phyloP scores from a whole-genome alignment of 2,329 filamentous ascomycete genomes.

The Claviceps capensis region DNA sequence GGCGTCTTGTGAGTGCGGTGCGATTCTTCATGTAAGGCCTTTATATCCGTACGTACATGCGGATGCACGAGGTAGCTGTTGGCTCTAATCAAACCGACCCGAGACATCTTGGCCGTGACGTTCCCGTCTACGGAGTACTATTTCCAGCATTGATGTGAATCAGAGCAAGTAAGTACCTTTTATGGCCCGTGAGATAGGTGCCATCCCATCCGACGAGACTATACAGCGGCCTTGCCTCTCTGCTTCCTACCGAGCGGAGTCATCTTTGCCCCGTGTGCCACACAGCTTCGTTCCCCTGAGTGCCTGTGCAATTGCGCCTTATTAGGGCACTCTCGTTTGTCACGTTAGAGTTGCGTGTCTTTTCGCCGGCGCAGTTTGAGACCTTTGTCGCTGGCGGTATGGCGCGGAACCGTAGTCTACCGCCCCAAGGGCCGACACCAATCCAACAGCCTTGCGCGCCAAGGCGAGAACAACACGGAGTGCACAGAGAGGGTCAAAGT shows the following conservation, averaged over 20 bases:
- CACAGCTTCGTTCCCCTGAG: constrained; percentile 23
- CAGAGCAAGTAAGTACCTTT: constrained; percentile 31
- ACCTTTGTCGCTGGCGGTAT: constrained; percentile 78
- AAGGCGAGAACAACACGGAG: constrained; percentile 21
- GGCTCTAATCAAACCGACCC: background rate
- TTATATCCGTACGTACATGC: no score
- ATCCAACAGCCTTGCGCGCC: constrained; percentile 19
- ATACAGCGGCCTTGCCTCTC: constrained; percentile 26
- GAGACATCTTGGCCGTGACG: constrained; percentile 36
- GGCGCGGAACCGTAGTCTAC: constrained; percentile 60
- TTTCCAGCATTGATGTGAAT: constrained; percentile 43
- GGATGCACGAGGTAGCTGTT: background rate
- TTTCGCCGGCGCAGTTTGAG: constrained; percentile 76
- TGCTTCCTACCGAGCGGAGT: background rate
- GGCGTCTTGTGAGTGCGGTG: constrained; percentile 19
- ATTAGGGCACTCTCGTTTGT: constrained; percentile 69
- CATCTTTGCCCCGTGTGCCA: background rate
- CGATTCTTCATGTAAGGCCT: no score
- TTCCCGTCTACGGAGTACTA: constrained; percentile 63
- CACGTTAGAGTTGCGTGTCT: constrained; percentile 85
- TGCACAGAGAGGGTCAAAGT: constrained; percentile 52
- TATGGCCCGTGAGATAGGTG: constrained; percentile 26
- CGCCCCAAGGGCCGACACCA: constrained; percentile 53
- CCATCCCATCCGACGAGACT: constrained; percentile 56
- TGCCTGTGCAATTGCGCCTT: constrained; percentile 65